A percentile compares a stretch with the other conserved stretches of the same genome.
Conservation (phyloP, 208 protist species). For the Trypanosoma rangeli region DNA sequence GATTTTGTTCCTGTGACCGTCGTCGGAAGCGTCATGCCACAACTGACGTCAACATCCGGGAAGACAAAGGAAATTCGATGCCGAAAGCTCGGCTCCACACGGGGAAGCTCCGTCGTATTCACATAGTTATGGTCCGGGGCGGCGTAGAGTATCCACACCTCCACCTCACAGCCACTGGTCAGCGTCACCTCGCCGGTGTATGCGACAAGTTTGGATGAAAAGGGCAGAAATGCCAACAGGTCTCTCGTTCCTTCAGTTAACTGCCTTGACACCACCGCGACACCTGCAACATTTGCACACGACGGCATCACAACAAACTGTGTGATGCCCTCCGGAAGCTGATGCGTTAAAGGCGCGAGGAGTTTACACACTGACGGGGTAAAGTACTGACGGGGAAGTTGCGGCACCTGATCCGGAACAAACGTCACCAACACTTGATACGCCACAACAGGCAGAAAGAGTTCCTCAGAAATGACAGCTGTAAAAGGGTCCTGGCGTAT, state of each 20-base stretch:
- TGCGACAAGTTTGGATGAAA: constrained; percentile 31
- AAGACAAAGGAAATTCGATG: not conserved
- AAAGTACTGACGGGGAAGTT: constrained; percentile 74
- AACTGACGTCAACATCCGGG: not conserved
- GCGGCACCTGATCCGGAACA: constrained; percentile 44
- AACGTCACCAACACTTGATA: constrained; percentile 84
- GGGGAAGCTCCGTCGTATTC: constrained; percentile 38
- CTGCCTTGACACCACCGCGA: constrained; percentile 51
- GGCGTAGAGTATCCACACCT: constrained; percentile 85
- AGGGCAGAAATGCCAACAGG: constrained; percentile 57
- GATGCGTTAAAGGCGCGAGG: constrained; percentile 52
- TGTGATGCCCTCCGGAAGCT: constrained; percentile 44
- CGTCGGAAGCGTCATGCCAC: not conserved
- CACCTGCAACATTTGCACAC: constrained; percentile 74
- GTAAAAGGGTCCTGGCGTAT: constrained; percentile 77
- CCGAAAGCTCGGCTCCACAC: not conserved
- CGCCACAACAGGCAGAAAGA: constrained; percentile 57
- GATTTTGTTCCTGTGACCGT: not conserved
- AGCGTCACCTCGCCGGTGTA: constrained; percentile 60
- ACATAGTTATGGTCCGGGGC: constrained; percentile 79
- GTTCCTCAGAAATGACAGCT: constrained; percentile 36
- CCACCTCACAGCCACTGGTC: constrained; percentile 34
- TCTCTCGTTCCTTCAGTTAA: constrained; percentile 25
- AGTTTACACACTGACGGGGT: constrained; percentile 71
- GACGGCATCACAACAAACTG: constrained; percentile 77